Evolutionary conservation across 129 eudicot genomes (phyloP).

Genomic region (Deinandra increscens): DNA sequence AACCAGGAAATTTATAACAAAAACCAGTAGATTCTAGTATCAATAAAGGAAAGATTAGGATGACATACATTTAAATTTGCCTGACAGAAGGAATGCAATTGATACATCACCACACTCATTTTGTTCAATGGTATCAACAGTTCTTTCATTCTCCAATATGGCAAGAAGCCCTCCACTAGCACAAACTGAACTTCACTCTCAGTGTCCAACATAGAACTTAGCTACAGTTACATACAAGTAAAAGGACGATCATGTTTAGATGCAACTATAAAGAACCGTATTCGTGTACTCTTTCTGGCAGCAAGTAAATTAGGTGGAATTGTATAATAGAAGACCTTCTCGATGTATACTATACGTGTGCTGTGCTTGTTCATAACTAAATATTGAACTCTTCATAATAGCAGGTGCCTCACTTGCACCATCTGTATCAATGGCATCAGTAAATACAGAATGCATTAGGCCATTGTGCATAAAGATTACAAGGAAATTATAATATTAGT

Average conservation of each 20-base stretch:
- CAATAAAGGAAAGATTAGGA: not conserved
- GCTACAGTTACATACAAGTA: slow-evolving; percentile 45
- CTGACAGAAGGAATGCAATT: slow-evolving; percentile 61
- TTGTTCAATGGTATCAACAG: slow-evolving; percentile 82
- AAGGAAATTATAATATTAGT: slow-evolving; percentile 43
- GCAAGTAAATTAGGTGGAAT: slow-evolving; percentile 6
- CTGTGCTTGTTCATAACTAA: slow-evolving; percentile 99
- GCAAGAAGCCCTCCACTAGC: slow-evolving; percentile 98
- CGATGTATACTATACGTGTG: slow-evolving; percentile 61
- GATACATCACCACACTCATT: slow-evolving; percentile 70
- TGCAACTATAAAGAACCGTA: not conserved
- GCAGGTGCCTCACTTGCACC: slow-evolving; percentile 52
- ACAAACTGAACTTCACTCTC: slow-evolving; percentile 98
- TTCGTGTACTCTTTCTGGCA: not conserved
- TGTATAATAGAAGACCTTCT: slow-evolving; percentile 11
- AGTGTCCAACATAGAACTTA: slow-evolving; percentile 89
- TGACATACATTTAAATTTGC: slow-evolving; percentile 78
- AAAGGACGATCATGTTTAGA: not conserved
- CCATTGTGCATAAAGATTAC: slow-evolving; percentile 20
- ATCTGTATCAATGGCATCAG: slow-evolving; percentile 48
- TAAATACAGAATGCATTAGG: slow-evolving; percentile 14
- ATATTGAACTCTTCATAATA: slow-evolving; percentile 90
- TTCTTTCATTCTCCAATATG: slow-evolving; percentile 81
- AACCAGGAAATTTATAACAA: slow-evolving; percentile 4
- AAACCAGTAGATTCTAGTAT: slow-evolving; percentile 17